Evolutionary conservation across 495 filamentous ascomycete genomes (phyloP).

Genomic region (Niebla homalea): DNA sequence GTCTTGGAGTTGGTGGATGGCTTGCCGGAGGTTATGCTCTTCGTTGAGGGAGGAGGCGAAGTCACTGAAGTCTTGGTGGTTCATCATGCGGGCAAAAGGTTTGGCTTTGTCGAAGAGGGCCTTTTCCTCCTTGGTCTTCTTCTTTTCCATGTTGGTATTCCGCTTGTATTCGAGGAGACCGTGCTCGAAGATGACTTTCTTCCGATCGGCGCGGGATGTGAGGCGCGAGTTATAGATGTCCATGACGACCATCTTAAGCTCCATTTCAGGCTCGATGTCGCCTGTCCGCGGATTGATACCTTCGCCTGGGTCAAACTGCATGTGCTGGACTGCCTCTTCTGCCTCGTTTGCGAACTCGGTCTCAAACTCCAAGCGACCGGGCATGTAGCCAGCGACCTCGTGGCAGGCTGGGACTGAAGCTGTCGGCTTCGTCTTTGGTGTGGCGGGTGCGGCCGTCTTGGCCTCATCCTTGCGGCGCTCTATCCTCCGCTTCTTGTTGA

Average conservation of each 20-base stretch:
- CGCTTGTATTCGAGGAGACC: constrained; percentile 83
- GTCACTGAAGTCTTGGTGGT: constrained; percentile 73
- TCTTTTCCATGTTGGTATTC: constrained; percentile 78
- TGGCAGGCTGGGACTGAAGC: constrained; percentile 89
- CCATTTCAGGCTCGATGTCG: constrained; percentile 83
- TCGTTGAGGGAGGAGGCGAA: constrained; percentile 73
- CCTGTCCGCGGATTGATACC: constrained; percentile 72
- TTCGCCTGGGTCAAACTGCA: constrained; percentile 95
- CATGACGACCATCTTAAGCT: constrained; percentile 95
- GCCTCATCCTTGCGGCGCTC: constrained; percentile 82
- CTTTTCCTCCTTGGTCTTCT: constrained; percentile 85
- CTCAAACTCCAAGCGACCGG: constrained; percentile 92
- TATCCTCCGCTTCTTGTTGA: constrained; percentile 85
- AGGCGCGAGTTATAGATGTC: constrained; percentile 94
- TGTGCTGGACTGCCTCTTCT: constrained; percentile 93
- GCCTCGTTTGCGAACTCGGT: constrained; percentile 96
- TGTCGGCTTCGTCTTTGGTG: constrained; percentile 90
- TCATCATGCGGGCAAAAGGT: constrained; percentile 95
- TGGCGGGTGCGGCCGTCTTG: constrained; percentile 67
- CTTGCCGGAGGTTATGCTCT: constrained; percentile 80
- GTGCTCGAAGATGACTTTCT: constrained; percentile 94
- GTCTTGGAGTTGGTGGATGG: constrained; percentile 82
- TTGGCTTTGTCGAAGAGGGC: constrained; percentile 87
- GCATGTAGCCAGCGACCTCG: constrained; percentile 98
- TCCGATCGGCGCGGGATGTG: constrained; percentile 83